Base-by-base conservation (phyloP, 441 rosid genomes). In the Adansonia rubrostipa region DNA sequence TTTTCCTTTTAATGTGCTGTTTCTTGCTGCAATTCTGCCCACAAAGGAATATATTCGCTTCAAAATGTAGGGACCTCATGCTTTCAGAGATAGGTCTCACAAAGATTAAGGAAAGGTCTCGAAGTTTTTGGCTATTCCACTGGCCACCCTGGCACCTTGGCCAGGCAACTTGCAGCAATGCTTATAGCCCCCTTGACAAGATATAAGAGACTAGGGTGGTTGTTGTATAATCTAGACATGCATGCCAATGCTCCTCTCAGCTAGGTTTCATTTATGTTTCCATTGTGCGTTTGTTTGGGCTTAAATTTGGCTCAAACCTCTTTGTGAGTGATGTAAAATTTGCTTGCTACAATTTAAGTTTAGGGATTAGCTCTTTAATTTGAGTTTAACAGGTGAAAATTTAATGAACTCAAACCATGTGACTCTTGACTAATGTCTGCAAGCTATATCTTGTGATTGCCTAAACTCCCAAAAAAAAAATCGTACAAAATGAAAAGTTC, bases 1-100 rank as follows among this genome's bases (percentile, higher is more conserved):
- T 67, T 53, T 11, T 20, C 24, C 5, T 63, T 64, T 11, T 20
- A 5, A 53, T 33, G 19, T 14, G 8, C 36, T 61, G 40, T 13
- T 33, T 63, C 47, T 33, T 7, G 4, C 72, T 40, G 63, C 62
- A 53, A 36, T 71, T 71, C 75, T 65, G 67, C 77, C 73, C 65
- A 79, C 73, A 42, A 65, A 45, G 50, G 70, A 73, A 81, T 47
- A 47, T 66, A 62, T 79, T 79, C 81, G 28, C 28, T 54, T 73
- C 53, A 72, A 64, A 0, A 62, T 14, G 81, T 76, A 54, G 73
- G 74, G 79, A 69, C 82, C 67, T 40, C 70, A 60, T 48, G 17
- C 6, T 44, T 54, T 63, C 28, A 28, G 45, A 53, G 73, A 20
- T 65, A 47, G 36, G 40, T 76, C 51, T 54, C 45, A 60, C 69